Conservation (phyloP, 2,329 filamentous ascomycete genomes). For the Trichoderma atrobrunneum region DNA sequence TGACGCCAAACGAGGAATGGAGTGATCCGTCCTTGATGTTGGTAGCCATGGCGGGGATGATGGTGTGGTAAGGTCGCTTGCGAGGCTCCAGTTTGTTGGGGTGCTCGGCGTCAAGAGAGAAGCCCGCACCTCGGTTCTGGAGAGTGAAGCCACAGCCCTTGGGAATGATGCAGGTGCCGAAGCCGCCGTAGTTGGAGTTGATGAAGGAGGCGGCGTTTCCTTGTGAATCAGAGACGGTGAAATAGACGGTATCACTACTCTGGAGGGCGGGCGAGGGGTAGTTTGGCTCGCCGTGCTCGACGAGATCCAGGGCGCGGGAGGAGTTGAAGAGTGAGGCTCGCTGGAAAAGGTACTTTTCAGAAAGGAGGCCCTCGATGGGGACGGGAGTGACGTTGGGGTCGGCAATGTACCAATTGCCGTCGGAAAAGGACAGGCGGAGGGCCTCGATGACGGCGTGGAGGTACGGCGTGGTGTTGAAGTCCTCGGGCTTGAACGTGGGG, state of each 20-base stretch:
- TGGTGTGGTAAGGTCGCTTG: conserved; percentile 95
- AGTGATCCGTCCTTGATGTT: conserved; percentile 69
- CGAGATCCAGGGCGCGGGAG: conserved; percentile 55
- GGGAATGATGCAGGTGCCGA: conserved; percentile 85
- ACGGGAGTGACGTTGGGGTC: conserved; percentile 72
- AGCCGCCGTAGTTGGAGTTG: conserved; percentile 89
- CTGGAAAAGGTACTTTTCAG: conserved; percentile 68
- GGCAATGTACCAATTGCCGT: conserved; percentile 85
- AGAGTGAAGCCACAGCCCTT: conserved; percentile 85
- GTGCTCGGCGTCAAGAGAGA: conserved; percentile 67
- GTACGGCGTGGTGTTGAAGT: conserved; percentile 80
- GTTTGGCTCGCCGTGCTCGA: conserved; percentile 60
- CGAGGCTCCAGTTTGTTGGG: conserved; percentile 77
- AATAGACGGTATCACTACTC: conserved; percentile 92
- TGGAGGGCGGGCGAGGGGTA: conserved; percentile 70
- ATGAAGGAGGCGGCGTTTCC: conserved; percentile 96
- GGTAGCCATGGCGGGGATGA: conserved; percentile 90
- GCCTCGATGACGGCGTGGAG: conserved; percentile 86
- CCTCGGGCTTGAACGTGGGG: conserved; percentile 61
- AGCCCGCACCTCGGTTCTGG: conserved; percentile 89
- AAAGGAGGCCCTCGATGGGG: conserved; percentile 68
- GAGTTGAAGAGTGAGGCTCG: conserved; percentile 60
- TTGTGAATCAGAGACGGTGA: conserved; percentile 73
- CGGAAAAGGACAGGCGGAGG: conserved; percentile 84
- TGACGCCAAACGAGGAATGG: conserved; percentile 88